Evolutionary conservation across 768 basidiomycete species (phyloP).

Genomic region (Candolleomyces aberdarensis): DNA sequence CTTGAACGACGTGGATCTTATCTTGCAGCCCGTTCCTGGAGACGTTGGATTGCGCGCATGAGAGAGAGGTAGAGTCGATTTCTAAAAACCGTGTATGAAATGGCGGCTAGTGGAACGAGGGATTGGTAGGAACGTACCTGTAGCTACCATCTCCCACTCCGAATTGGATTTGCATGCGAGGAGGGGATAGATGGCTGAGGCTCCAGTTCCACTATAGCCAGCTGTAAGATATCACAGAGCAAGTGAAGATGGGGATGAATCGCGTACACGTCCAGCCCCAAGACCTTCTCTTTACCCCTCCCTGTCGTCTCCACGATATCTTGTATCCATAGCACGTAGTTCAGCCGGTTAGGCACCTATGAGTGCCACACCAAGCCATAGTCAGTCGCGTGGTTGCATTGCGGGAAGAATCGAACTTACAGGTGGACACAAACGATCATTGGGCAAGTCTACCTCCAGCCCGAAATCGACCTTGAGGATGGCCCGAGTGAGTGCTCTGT

Average conservation of each 20-base stretch:
- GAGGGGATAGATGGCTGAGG: conserved; percentile 86
- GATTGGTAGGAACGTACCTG: conserved; percentile 18
- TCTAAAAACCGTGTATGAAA: conserved; percentile 40
- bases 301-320: conserved; percentile 46
- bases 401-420: conserved; percentile 20
- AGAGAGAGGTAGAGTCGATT: conserved; percentile 61
- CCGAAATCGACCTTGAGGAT: conserved; percentile 74
- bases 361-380: no score
- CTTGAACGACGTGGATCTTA: conserved; percentile 46
- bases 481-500: conserved; percentile 75
- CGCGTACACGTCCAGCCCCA: conserved; percentile 73
- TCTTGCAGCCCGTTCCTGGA: conserved; percentile 48
- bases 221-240: not conserved
- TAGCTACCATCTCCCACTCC: conserved; percentile 61
- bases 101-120: no score
- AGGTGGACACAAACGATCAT: conserved; percentile 82
- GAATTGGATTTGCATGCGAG: conserved; percentile 55
- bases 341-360: conserved; percentile 47
- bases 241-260: not conserved
- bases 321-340: conserved; percentile 86
- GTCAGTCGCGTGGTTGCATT: no score
- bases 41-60: conserved; percentile 57
- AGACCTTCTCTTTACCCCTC: conserved; percentile 21
- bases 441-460: conserved; percentile 57
- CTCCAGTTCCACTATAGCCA: conserved; percentile 75